Evolutionary conservation across 495 filamentous ascomycete species (phyloP).

Genomic region (Lentithecium fluviatile): DNA sequence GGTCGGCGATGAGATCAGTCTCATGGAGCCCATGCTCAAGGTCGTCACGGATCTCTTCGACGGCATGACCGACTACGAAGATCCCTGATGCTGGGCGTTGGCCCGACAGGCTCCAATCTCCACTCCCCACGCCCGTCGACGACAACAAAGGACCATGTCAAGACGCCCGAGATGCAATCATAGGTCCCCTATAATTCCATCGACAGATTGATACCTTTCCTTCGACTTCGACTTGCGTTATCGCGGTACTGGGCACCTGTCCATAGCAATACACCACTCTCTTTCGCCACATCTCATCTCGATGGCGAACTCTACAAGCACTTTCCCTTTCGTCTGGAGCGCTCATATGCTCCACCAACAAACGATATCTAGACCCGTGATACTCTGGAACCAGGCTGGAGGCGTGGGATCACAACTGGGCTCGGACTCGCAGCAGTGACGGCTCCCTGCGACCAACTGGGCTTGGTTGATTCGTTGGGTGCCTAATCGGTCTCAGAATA

Average conservation of each 20-base stretch:
- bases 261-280: slow-evolving; percentile 38
- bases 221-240: slow-evolving; percentile 18
- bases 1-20: slow-evolving; percentile 37
- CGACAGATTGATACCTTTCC: slow-evolving; percentile 17
- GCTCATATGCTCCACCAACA: slow-evolving; percentile 16
- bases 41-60: slow-evolving; percentile 44
- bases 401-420: slow-evolving; percentile 35
- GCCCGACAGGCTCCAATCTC: neutral
- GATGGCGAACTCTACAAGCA: slow-evolving; percentile 28
- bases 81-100: slow-evolving; percentile 27
- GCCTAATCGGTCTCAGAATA: slow-evolving; percentile 31
- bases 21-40: slow-evolving; percentile 42
- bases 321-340: slow-evolving; percentile 33
- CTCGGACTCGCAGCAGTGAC: slow-evolving; percentile 35
- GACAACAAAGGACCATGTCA: slow-evolving; percentile 1
- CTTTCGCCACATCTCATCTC: slow-evolving; percentile 22
- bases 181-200: neutral
- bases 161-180: neutral
- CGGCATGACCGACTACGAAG: slow-evolving; percentile 41
- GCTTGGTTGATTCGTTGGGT: slow-evolving; percentile 25
- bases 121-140: slow-evolving; percentile 19
- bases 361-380: slow-evolving; percentile 13
- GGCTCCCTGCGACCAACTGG: slow-evolving; percentile 23
- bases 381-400: slow-evolving; percentile 28
- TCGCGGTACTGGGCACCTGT: slow-evolving; percentile 26